Base-by-base conservation (phyloP, 2,329 filamentous ascomycete species). In the Colletotrichum sp. region DNA sequence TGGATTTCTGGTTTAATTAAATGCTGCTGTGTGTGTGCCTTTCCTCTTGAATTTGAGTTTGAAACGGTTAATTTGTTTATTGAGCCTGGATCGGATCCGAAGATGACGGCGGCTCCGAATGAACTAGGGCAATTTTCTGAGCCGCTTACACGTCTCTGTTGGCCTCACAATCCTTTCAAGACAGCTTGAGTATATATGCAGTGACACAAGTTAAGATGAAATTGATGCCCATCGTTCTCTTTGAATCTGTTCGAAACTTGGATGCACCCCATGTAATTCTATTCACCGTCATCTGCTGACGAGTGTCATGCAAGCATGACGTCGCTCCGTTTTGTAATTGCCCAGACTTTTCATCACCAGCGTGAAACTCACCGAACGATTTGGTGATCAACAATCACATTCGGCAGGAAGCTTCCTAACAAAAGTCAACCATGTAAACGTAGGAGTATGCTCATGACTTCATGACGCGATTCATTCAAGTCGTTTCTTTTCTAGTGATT, bases 351-450 rank as follows among this genome's bases (percentile, higher is more conserved):
- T 21, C 3, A 12, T 21, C 9, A n/a, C 8, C 2, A 10, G 39
- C 39, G 39, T 5, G 28, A n/a, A 21, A 12, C 9, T n/a, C 18
- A 6, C 18, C 39, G 2, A 49, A 1, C 2, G 9, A 3, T 12
- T 12, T 6, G 18, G 18, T 12, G 1, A 2, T 4, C 39, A n/a
- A 49, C 10, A 7, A 49, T 49, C 18, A 3, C 8, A 16, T 39
- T 6, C 39, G 6, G 3, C 18, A 49, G 18, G 10, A n/a, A 9
- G 9, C 3, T n/a, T 49, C 18, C 3, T 2, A 7, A 12, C 9
- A 3, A n/a, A 12, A 49, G 1, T 49, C 5, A 9, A n/a, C 5
- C 18, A 49, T 1, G 44, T 13, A 13, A 13, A 8, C 1, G 6
- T 8, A 52, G 4, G n/a, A 52, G 1, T 5, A 52, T 21, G n/a